Conservation (phyloP, 2,329 filamentous ascomycete species). For the Orbilia brochopaga region DNA sequence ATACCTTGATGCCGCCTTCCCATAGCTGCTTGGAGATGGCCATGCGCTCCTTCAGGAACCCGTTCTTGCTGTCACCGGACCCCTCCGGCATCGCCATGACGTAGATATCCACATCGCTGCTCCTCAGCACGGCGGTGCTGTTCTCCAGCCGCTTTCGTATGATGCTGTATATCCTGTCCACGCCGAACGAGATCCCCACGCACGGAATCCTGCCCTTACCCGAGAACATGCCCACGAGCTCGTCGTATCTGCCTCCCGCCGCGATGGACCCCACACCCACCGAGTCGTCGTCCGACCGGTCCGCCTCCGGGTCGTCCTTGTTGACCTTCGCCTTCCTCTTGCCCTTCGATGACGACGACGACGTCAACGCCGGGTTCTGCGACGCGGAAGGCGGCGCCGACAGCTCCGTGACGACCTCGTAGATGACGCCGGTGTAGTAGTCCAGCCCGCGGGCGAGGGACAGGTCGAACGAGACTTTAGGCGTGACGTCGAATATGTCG, state of each 20-base stretch:
- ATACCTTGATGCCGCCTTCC: slow-evolving; percentile 83
- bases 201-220: slow-evolving; percentile 86
- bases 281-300: slow-evolving; percentile 77
- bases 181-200: slow-evolving; percentile 89
- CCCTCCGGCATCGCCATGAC: slow-evolving; percentile 78
- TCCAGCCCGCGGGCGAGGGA: slow-evolving; percentile 89
- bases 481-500: slow-evolving; percentile 73
- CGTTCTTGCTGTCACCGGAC: slow-evolving; percentile 81
- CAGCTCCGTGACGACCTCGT: slow-evolving; percentile 83
- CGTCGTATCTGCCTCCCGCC: slow-evolving; percentile 88
- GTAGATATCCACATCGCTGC: slow-evolving; percentile 83
- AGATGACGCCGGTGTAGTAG: slow-evolving; percentile 90
- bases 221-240: slow-evolving; percentile 90
- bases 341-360: slow-evolving; percentile 60
- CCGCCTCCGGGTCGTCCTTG: slow-evolving; percentile 65
- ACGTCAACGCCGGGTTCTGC: slow-evolving; percentile 52
- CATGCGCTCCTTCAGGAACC: slow-evolving; percentile 83
- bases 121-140: slow-evolving; percentile 64
- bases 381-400: slow-evolving; percentile 65
- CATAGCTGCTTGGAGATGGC: slow-evolving; percentile 76
- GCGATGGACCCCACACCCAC: slow-evolving; percentile 86
- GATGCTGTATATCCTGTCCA: slow-evolving; percentile 94
- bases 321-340: slow-evolving; percentile 63
- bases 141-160: slow-evolving; percentile 76
- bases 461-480: slow-evolving; percentile 84